Conservation (phyloP, 306 rosid species). For the Citrullus colocynthis region DNA sequence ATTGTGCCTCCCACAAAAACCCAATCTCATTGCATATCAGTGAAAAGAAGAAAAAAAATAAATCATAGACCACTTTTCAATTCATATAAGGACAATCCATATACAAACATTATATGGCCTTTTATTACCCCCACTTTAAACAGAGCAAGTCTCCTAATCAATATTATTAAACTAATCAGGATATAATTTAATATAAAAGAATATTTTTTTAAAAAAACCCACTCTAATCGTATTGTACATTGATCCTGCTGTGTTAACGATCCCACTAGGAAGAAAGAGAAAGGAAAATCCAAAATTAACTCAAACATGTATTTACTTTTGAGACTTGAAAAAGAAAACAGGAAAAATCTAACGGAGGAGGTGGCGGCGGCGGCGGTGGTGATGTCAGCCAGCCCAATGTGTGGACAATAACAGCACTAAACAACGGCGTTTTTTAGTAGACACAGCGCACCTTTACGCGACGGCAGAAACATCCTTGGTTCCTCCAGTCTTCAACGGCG, state of each 20-base stretch:
- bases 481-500: constrained; percentile 12
- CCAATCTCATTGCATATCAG: background rate
- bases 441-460: constrained; percentile 18
- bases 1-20: background rate
- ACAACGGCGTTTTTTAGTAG: constrained; percentile 13
- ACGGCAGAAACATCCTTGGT: constrained; percentile 20
- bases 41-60: background rate
- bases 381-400: constrained; percentile 29
- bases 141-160: constrained; percentile 7
- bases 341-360: background rate
- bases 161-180: background rate
- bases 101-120: background rate
- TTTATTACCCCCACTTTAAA: background rate
- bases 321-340: background rate
- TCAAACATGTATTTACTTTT: constrained; percentile 4
- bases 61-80: background rate
- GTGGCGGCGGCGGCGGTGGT: constrained; percentile 7
- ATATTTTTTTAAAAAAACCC: background rate
- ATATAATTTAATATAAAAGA: background rate
- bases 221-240: background rate
- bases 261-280: background rate
- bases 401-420: constrained; percentile 17
- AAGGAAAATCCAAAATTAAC: background rate
- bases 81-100: background rate
- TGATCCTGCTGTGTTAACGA: background rate